Evolutionary conservation across 495 filamentous ascomycete species (phyloP).

Genomic region (Hapsidospora chrysogenum): DNA sequence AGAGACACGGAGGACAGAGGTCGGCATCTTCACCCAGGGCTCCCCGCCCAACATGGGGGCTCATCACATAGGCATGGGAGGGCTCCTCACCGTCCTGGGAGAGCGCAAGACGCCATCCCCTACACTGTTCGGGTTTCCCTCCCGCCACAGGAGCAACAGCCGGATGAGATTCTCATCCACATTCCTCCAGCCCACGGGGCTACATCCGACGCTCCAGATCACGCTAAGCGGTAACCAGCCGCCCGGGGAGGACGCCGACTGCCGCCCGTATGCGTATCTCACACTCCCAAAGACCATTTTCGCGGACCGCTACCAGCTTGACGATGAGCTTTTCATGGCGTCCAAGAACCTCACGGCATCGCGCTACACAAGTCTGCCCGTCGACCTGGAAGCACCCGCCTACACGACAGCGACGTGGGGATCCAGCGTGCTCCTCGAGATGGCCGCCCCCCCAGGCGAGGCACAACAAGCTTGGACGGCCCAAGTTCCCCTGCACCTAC

Average conservation of each 20-base stretch:
- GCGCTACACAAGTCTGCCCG: slow-evolving; percentile 54
- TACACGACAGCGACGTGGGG: slow-evolving; percentile 72
- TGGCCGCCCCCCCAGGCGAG: slow-evolving; percentile 33
- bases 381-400: slow-evolving; percentile 84
- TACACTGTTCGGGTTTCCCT: slow-evolving; percentile 78
- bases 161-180: slow-evolving; percentile 25
- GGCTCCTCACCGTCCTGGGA: slow-evolving; percentile 64
- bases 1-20: slow-evolving; percentile 38
- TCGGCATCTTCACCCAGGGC: slow-evolving; percentile 66
- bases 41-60: slow-evolving; percentile 37
- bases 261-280: slow-evolving; percentile 67
- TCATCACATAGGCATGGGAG: slow-evolving; percentile 61
- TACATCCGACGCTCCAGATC: slow-evolving; percentile 71
- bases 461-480: slow-evolving; percentile 40
- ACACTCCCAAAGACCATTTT: slow-evolving; percentile 77
- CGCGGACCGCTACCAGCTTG: slow-evolving; percentile 56
- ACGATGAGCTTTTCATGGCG: slow-evolving; percentile 22
- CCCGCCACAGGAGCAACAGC: slow-evolving; percentile 53
- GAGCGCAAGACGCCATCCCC: slow-evolving; percentile 47
- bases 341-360: slow-evolving; percentile 60
- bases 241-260: slow-evolving; percentile 26
- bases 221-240: slow-evolving; percentile 22
- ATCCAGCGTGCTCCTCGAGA: slow-evolving; percentile 58
- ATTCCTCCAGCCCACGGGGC: slow-evolving; percentile 57
- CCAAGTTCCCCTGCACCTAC: slow-evolving; percentile 72